Percentiles rank a stretch among this genome's conserved stretches.
phyloP scores from a whole-genome alignment of 805 yeast genomes.

The Hanseniaspora singularis region DNA sequence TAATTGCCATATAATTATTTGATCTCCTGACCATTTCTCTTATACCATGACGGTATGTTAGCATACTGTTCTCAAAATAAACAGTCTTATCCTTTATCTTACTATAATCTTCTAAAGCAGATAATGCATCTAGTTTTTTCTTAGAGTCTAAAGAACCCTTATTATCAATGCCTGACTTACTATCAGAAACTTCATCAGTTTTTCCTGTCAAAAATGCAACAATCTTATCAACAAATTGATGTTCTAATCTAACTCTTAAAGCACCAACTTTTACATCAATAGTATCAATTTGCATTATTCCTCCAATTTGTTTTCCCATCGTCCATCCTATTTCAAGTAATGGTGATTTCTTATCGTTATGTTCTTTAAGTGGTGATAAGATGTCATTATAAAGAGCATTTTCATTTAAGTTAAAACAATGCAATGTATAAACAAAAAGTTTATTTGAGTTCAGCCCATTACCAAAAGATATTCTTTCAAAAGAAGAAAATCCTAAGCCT shows the following conservation, averaged over 20 bases:
- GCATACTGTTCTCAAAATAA: background rate
- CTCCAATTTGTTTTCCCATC: conserved; percentile 50
- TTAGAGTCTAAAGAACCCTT: no score
- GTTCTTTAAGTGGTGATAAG: conserved; percentile 32
- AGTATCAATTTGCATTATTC: conserved; percentile 44
- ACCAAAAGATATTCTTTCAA: conserved; percentile 37
- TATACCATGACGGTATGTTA: conserved; percentile 26
- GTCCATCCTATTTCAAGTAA: conserved; percentile 40
- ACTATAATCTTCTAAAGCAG: background rate
- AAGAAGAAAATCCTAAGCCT: conserved; percentile 39
- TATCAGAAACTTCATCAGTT: background rate
- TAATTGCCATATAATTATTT: conserved; percentile 52
- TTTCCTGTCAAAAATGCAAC: conserved; percentile 35
- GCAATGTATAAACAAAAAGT: conserved; percentile 36
- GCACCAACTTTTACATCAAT: conserved; percentile 44
- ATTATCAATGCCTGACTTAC: no score
- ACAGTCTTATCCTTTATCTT: background rate
- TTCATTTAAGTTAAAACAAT: conserved; percentile 41
- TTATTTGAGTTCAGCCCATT: conserved; percentile 44
- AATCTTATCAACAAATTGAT: conserved; percentile 38
- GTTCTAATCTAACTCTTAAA: conserved; percentile 45
- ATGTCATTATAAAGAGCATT: conserved; percentile 42
- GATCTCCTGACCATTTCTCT: conserved; percentile 65
- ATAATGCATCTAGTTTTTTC: no score
- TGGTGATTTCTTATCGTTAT: conserved; percentile 20